Evolutionary conservation across 768 basidiomycete species (phyloP), one percentile per base, ranked within the genome.

Genomic region (Termitomyces sp.): DNA sequence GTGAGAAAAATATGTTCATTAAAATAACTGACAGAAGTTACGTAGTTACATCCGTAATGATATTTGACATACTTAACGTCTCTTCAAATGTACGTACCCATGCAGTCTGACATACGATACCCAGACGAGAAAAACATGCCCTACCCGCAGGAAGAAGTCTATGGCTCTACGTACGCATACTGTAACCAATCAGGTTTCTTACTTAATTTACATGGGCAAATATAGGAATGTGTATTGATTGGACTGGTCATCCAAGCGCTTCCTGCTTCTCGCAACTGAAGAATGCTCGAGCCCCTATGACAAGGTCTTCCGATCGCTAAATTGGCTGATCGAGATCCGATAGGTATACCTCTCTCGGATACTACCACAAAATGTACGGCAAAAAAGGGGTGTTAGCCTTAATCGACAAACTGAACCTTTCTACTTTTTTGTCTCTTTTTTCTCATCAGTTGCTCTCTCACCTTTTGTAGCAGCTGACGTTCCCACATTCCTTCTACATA

Each of bases 301-400:
- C 18, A 35, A 13, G 22, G 16, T 18, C 33, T 36, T 52, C 51
- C 51, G 12, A 33, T 54, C 32, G 53, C 32, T 22, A 35, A 54
- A 45, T 35, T 16, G 16, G 33, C 26, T 49, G 53, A 54, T 54
- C 53, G 58, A 58, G 57, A 58, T 57, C 35, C 57, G 50, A 20
- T 35, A 42, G n/a, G n/a, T 20, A 26, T 24, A 13, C 12, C 35
- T 58, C 57, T 58, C 51, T 46, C 57, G 56, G 50, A n/a, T 30
- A n/a, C 40, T 46, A 35, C 47, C 30, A 16, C 30, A 40, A 40
- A 30, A 42, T 53, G 36, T 18, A 40, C 26, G 18, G 38, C 48
- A 43, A 50, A 28, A 30, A 49, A 42, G 56, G 56, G 20, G 14
- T 2, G 32, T 18, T 44, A 46, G 30, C 28, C 44, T 47, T 38